Evolutionary conservation across 2,329 filamentous ascomycete genomes (phyloP), one percentile per base, ranked within the genome.

Genomic region (Neonectria neomacrospora): DNA sequence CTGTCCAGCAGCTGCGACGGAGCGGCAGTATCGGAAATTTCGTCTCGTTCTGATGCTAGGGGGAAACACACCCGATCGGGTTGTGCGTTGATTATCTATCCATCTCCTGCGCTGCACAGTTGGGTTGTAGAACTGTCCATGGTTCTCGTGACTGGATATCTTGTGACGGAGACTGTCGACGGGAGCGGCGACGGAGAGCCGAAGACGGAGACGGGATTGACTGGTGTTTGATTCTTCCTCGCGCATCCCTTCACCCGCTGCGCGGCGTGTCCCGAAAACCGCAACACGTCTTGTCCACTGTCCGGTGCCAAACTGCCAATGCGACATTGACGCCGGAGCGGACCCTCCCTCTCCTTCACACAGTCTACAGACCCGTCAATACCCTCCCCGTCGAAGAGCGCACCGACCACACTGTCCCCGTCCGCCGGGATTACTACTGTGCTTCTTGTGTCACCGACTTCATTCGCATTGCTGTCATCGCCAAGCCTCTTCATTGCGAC

Each of bases 11-110:
- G 39, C 45, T 61, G 52, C 37, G 18, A 11, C 41, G 39, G 30
- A 42, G 39, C 53, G 59, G 59, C 47, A 57, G 28, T 18, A 45
- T 62, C 59, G 59, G 59, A 62, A 58, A 62, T 58, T 62, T 61
- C 52, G 16, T 45, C 34, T 47, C 41, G 11, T 30, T 22, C 18
- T 41, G 39, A 28, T 56, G 28, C 14, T 37, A 23, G 44, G 22
- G 44, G 22, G 18, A 55, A 44, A 34, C 39, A 18, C 41, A 57
- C 54, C 44, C 20, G 45, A 23, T 50, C 20, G 18, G n/a, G n/a
- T 41, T 28, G 18, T n/a, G 37, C 14, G 16, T n/a, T 54, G 52
- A 39, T 26, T 41, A 34, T 47, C 37, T 53, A 32, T 47, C 37
- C 41, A 32, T 30, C 18, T 45, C n/a, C 20, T 41, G 37, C n/a